Base-by-base conservation (phyloP, 805 yeast genomes). In the Metschnikowia henanensis region DNA sequence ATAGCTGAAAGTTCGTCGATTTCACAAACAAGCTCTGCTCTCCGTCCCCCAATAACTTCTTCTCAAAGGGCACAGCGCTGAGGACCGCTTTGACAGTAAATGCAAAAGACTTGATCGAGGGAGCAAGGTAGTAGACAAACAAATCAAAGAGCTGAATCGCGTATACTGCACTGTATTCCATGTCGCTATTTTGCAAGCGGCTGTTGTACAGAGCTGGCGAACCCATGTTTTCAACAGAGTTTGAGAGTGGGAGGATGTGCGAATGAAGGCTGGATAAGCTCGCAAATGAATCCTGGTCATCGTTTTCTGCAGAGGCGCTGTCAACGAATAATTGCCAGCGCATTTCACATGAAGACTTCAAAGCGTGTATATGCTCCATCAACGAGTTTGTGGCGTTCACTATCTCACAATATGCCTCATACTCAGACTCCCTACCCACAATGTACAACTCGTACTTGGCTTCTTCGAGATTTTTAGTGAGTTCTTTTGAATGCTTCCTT, bases 51-150 rank as follows among this genome's bases (percentile, higher is more conserved):
- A 43, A 51, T 23, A 50, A 39, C 15, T 39, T 44, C 39, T 58
- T 55, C 38, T 75, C 77, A 53, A 82, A 84, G 2, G 87, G 84
- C 2, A 82, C 64, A 10, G 79, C 82, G 17, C 70, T 68, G 43
- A 87, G 59, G 6, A 86, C 82, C 23, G 79, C 81, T 43, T 79
- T 73, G 40, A 86, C 69, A 0, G 90, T 84, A 53, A 75, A 76
- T 1, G 80, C 74, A 51, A 82, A 80, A 1, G 88, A 80, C 56
- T 79, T 79, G 59, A 84, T 72, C 0, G 91, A 81, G 0, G 95
- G 94, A 0, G 90, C 88, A 34, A 87, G 65, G 53, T 84, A 73
- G 49, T 75, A 76, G 1, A 83, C 81, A 58, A 87, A 87, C 28
- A 83, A 56, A 43, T 82, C 82, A 57, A 85, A 84, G 16, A 86